These are phyloP conservation scores for Halenospora varia DNA, from an alignment of 495 filamentous ascomycete species.

Conservation along the genomic window DNA sequence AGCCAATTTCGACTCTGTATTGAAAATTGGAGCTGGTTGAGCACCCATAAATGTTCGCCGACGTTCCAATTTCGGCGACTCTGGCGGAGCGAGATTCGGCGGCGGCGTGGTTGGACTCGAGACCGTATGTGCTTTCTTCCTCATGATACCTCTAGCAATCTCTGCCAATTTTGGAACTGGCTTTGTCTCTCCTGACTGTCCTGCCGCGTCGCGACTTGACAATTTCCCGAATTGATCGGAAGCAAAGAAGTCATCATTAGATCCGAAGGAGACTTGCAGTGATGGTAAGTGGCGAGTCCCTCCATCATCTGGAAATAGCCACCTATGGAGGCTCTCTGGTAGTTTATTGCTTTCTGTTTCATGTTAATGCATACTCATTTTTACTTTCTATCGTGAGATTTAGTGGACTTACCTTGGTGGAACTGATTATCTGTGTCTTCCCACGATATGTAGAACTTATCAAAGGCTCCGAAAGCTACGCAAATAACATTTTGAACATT, in stretches of 20 bases:
- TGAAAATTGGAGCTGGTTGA: background rate
- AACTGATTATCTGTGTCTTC: constrained; percentile 12
- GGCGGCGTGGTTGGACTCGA: constrained; percentile 5
- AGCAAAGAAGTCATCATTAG: constrained; percentile 38
- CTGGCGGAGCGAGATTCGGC: background rate
- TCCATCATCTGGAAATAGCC: constrained; percentile 37
- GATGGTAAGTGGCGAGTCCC: constrained; percentile 33
- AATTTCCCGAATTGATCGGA: constrained; percentile 38
- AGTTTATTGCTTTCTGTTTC: constrained; percentile 36
- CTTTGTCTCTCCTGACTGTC: background rate
- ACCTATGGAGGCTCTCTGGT: constrained; percentile 30
- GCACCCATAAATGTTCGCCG: constrained; percentile 6
- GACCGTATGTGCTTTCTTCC: constrained; percentile 11
- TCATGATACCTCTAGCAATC: constrained; percentile 4
- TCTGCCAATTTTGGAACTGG: background rate
- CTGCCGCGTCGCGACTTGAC: constrained; percentile 18
- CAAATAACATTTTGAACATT: constrained; percentile 11
- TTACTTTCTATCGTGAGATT: too few species aligned
- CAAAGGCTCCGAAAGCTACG: constrained; percentile 19
- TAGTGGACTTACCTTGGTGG: constrained; percentile 12
- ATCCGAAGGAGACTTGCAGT: constrained; percentile 37
- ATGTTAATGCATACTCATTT: background rate
- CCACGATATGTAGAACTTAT: constrained; percentile 18
- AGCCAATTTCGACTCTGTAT: background rate
- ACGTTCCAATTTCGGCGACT: constrained; percentile 3